Conservation (phyloP, 257 asterid species). For the Avicennia marina region DNA sequence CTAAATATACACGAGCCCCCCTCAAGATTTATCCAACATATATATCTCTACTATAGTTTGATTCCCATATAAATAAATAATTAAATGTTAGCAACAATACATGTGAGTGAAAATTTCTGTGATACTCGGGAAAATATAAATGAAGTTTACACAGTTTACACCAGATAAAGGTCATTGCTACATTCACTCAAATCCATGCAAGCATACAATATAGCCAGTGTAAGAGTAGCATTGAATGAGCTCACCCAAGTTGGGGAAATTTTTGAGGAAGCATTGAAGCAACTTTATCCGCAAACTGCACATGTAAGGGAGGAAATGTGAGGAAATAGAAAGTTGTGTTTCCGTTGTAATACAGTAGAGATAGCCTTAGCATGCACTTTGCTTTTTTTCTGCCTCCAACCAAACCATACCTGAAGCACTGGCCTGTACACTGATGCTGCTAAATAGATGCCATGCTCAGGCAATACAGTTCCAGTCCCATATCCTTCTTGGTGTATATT, state of each 20-base stretch:
- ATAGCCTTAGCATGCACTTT: constrained; percentile 1
- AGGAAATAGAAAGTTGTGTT: not conserved
- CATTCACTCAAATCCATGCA: not conserved
- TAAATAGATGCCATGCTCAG: constrained; percentile 95
- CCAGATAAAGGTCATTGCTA: not conserved
- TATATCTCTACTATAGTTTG: too few species aligned
- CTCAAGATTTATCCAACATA: too few species aligned
- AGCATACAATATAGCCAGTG: constrained; percentile 3
- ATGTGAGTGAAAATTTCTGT: too few species aligned
- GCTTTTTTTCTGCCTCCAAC: constrained; percentile 18
- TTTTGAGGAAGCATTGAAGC: constrained; percentile 95
- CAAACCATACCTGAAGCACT: constrained; percentile 72
- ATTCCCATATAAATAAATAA: too few species aligned
- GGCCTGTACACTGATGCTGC: constrained; percentile 97
- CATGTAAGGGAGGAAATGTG: constrained; percentile 19
- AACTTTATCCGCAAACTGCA: constrained; percentile 92
- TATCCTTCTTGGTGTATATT: constrained; percentile 96
- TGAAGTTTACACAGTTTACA: too few species aligned
- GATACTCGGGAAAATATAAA: too few species aligned
- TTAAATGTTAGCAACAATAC: too few species aligned
- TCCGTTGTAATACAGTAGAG: not conserved
- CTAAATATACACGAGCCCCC: too few species aligned
- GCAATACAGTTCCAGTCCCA: constrained; percentile 86
- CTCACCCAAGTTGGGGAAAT: constrained; percentile 91
- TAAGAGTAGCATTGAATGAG: constrained; percentile 15